Conservation (phyloP, 768 basidiomycete species). For the Neoboletus subvelutipes region DNA sequence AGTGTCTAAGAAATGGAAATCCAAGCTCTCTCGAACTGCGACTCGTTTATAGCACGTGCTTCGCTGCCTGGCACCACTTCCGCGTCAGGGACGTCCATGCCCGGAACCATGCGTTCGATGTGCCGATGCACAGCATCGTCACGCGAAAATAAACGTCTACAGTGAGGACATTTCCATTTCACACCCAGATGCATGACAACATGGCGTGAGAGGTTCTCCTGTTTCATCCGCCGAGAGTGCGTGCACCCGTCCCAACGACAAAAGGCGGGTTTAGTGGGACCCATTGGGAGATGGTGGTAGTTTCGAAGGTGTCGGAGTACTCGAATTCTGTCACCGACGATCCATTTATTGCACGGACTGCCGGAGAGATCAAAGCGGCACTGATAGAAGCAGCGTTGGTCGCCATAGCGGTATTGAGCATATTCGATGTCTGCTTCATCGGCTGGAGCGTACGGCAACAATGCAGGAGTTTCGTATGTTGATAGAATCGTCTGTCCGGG, state of each 20-base stretch:
- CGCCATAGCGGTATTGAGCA: constrained; percentile 19
- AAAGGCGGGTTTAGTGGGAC: constrained; percentile 8
- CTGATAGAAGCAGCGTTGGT: constrained; percentile 20
- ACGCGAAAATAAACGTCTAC: constrained; percentile 27
- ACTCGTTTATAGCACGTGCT: constrained; percentile 13
- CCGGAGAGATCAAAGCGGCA: constrained; percentile 28
- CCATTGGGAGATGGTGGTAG: constrained; percentile 21
- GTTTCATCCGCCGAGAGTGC: constrained; percentile 27
- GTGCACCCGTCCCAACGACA: constrained; percentile 29
- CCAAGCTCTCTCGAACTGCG: constrained; percentile 1
- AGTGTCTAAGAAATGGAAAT: constrained; percentile 8
- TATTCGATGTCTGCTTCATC: constrained; percentile 27
- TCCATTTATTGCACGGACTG: constrained; percentile 26
- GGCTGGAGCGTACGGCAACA: neutral
- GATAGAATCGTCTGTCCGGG: neutral
- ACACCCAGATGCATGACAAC: constrained; percentile 30
- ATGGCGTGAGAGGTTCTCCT: constrained; percentile 34
- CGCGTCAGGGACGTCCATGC: constrained; percentile 22
- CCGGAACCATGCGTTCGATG: constrained; percentile 29
- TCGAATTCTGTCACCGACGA: constrained; percentile 26
- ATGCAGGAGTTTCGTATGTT: neutral
- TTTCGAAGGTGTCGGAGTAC: constrained; percentile 30
- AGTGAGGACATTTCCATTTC: constrained; percentile 32
- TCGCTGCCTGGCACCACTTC: constrained; percentile 24
- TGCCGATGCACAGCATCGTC: constrained; percentile 34